These are phyloP conservation scores for Sclerotinia subarctica DNA, from an alignment of 2,329 filamentous ascomycete species.

Conservation along the genomic window DNA sequence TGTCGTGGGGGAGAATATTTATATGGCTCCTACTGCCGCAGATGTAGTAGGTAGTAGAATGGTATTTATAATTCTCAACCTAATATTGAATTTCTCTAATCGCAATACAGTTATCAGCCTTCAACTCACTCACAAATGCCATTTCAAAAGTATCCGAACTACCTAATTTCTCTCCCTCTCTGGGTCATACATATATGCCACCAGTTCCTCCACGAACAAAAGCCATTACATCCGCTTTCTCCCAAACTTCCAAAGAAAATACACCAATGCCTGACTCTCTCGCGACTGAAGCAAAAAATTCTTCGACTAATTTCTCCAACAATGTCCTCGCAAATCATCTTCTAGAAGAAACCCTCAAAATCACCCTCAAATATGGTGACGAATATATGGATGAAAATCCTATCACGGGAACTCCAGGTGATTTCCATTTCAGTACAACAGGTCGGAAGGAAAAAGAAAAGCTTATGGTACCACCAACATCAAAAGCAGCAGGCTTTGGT, in stretches of 20 bases:
- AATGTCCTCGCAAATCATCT: slow-evolving; percentile 34
- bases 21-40: slow-evolving; percentile 60
- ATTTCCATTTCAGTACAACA: slow-evolving; percentile 62
- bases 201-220: slow-evolving; percentile 28
- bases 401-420: slow-evolving; percentile 62
- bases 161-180: slow-evolving; percentile 48
- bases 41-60: slow-evolving; percentile 59
- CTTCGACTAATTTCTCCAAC: slow-evolving; percentile 21
- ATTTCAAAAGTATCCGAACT: slow-evolving; percentile 38
- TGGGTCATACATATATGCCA: slow-evolving; percentile 43
- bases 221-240: slow-evolving; percentile 28
- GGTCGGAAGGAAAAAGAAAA: slow-evolving; percentile 45
- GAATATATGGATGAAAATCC: slow-evolving; percentile 68
- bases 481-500: slow-evolving; percentile 26
- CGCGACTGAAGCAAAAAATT: slow-evolving; percentile 19
- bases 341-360: slow-evolving; percentile 55
- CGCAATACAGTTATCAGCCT: slow-evolving; percentile 18
- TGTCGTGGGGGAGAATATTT: slow-evolving; percentile 63
- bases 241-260: slow-evolving; percentile 36
- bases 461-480: slow-evolving; percentile 27
- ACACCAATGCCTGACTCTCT: slow-evolving; percentile 48
- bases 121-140: slow-evolving; percentile 33
- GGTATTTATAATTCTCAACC: slow-evolving; percentile 40
- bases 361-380: slow-evolving; percentile 57
- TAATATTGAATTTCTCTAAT: neutral